phyloP scores from a whole-genome alignment of 805 yeast genomes.

The Hagleromyces aurorensis region DNA sequence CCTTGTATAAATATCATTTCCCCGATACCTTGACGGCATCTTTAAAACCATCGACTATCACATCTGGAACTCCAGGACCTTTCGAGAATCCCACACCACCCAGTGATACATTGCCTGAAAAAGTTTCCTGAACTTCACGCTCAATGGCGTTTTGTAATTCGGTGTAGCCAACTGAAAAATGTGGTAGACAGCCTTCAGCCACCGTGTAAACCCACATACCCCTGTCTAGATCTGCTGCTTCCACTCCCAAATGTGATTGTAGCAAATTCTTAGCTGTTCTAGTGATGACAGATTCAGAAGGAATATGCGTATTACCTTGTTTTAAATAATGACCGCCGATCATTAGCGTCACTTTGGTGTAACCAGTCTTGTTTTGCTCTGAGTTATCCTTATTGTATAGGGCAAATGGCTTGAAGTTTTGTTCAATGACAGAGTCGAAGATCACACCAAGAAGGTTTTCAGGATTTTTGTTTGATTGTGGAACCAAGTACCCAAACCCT shows the following conservation, averaged over 20 bases:
- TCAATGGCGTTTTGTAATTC: slow-evolving; percentile 34
- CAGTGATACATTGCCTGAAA: slow-evolving; percentile 39
- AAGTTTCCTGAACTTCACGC: slow-evolving; percentile 29
- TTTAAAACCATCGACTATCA: slow-evolving; percentile 55
- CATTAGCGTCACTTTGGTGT: slow-evolving; percentile 80
- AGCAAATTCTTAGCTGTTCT: slow-evolving; percentile 34
- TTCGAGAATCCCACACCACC: slow-evolving; percentile 78
- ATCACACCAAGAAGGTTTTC: slow-evolving; percentile 74
- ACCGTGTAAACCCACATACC: slow-evolving; percentile 33
- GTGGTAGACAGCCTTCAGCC: slow-evolving; percentile 66
- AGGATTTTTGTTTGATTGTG: slow-evolving; percentile 40
- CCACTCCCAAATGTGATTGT: slow-evolving; percentile 33
- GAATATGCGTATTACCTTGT: slow-evolving; percentile 13
- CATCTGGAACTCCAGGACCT: slow-evolving; percentile 88
- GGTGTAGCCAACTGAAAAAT: slow-evolving; percentile 63
- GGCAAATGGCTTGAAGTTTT: slow-evolving; percentile 34
- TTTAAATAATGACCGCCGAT: slow-evolving; percentile 70
- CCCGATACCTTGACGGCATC: slow-evolving; percentile 39
- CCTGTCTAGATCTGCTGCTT: slow-evolving; percentile 22
- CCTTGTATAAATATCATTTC: too few species aligned
- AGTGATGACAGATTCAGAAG: slow-evolving; percentile 14
- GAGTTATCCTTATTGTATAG: slow-evolving; percentile 10
- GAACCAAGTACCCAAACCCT: slow-evolving; percentile 89
- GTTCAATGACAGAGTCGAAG: slow-evolving; percentile 80
- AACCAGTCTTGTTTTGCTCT: slow-evolving; percentile 23